These are phyloP conservation scores for Trichodelitschia bisporula DNA, from an alignment of 495 filamentous ascomycete species.

Conservation along the genomic window DNA sequence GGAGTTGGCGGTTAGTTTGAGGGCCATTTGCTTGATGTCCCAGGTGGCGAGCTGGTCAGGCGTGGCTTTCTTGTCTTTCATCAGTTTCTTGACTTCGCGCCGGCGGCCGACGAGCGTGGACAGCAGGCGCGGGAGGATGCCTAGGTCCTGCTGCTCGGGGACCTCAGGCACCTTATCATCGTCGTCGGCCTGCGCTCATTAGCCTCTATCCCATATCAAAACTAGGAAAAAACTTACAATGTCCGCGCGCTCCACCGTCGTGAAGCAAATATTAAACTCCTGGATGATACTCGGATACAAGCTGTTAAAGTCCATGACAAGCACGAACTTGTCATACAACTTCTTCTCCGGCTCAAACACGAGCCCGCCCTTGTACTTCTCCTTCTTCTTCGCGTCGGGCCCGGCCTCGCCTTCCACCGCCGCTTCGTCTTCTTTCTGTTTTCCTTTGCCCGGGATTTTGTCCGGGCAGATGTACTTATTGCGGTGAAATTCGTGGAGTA, in stretches of 20 bases:
- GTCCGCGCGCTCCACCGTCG: conserved; percentile 59
- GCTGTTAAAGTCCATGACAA: conserved; percentile 99
- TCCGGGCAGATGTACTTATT: conserved; percentile 97
- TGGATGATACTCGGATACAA: conserved; percentile 97
- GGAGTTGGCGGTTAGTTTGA: conserved; percentile 95
- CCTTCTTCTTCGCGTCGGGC: conserved; percentile 69
- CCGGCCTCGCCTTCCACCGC: conserved; percentile 50
- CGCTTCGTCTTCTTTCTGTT: conserved; percentile 40
- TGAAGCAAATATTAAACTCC: conserved; percentile 98
- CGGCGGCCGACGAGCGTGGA: conserved; percentile 69
- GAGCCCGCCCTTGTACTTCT: conserved; percentile 94
- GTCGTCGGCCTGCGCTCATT: conserved; percentile 34
- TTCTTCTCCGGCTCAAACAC: conserved; percentile 97
- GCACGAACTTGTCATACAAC: conserved; percentile 83
- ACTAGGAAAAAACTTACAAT: conserved; percentile 22
- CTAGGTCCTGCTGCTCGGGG: conserved; percentile 38
- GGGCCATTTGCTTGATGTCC: conserved; percentile 92
- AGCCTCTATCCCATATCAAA: conserved; percentile 3
- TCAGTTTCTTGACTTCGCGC: conserved; percentile 74
- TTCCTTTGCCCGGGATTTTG: conserved; percentile 49
- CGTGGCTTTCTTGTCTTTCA: conserved; percentile 81
- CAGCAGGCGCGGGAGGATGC: conserved; percentile 75
- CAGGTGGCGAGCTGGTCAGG: conserved; percentile 74
- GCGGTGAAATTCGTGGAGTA: conserved; percentile 82
- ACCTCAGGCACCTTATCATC: conserved; percentile 57